Percentiles rank a stretch among this genome's conserved stretches.
Evolutionary conservation across 305 asterid genomes (phyloP).

Genomic region (Fraxinus sp.): DNA sequence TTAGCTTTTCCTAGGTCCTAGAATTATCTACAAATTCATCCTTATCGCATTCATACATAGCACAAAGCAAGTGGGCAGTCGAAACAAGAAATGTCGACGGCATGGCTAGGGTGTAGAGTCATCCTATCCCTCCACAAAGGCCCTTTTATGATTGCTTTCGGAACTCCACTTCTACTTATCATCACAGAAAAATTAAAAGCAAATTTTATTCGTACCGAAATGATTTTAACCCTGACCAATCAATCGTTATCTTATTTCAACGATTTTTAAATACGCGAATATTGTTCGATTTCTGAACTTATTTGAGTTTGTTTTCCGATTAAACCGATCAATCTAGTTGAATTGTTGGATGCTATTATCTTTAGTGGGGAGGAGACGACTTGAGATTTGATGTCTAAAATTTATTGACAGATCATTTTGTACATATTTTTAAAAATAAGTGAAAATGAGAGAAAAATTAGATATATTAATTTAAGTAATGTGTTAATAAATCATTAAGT

Average conservation of each 20-base stretch:
- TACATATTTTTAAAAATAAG: too few species aligned
- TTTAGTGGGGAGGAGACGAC: background rate
- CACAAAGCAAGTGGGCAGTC: background rate
- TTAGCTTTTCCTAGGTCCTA: background rate
- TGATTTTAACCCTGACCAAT: background rate
- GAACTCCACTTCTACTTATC: background rate
- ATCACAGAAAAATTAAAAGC: background rate
- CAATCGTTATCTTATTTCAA: too few species aligned
- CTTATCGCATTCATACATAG: background rate
- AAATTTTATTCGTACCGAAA: too few species aligned
- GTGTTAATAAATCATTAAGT: too few species aligned
- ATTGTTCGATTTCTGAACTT: background rate
- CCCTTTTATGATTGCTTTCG: background rate
- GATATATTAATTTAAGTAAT: too few species aligned
- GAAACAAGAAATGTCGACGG: background rate
- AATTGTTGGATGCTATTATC: background rate
- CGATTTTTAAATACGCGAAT: background rate
- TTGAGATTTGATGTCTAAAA: background rate
- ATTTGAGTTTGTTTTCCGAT: too few species aligned
- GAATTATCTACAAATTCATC: conserved; percentile 3
- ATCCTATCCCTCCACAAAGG: background rate
- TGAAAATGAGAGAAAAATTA: too few species aligned
- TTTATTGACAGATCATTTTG: too few species aligned
- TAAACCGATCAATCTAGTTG: background rate
- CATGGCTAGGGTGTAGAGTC: background rate